These are phyloP conservation scores for Solioccasus polychromus DNA, from an alignment of 768 basidiomycete species.

Conservation along the genomic window DNA sequence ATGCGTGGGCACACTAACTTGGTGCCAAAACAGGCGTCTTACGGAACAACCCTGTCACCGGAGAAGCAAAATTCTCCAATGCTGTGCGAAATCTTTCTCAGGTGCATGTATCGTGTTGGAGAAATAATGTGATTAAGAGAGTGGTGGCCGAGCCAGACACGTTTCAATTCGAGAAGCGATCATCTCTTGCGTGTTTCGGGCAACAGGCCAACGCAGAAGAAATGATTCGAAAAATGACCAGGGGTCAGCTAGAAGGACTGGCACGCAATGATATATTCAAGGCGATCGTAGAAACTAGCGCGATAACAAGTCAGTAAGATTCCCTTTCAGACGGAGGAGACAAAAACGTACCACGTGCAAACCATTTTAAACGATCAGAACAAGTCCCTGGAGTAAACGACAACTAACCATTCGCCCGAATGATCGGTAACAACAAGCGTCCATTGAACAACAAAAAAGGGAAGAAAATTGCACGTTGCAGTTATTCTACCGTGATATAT, in stretches of 20 bases:
- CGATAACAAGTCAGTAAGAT: conserved; percentile 3
- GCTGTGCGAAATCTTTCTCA: conserved; percentile 18
- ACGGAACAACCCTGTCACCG: conserved; percentile 21
- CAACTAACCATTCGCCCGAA: no score
- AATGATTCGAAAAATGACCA: no score
- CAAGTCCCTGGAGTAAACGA: neutral
- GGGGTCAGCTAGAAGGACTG: neutral
- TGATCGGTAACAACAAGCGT: no score
- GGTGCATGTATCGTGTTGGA: conserved; percentile 7
- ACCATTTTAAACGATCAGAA: neutral
- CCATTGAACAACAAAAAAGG: neutral
- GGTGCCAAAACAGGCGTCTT: conserved; percentile 12
- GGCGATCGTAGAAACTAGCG: neutral
- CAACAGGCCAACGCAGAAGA: no score
- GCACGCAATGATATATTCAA: neutral
- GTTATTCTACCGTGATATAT: neutral
- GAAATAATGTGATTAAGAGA: conserved; percentile 3
- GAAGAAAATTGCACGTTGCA: neutral
- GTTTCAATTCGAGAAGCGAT: neutral
- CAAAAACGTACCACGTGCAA: conserved; percentile 10
- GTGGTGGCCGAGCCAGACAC: neutral
- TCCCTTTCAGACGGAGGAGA: neutral
- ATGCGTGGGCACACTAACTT: neutral
- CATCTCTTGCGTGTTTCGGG: neutral
- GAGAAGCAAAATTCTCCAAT: conserved; percentile 18